phyloP scores from a whole-genome alignment of 1,139 yeast genomes.

The Candida sojae region DNA sequence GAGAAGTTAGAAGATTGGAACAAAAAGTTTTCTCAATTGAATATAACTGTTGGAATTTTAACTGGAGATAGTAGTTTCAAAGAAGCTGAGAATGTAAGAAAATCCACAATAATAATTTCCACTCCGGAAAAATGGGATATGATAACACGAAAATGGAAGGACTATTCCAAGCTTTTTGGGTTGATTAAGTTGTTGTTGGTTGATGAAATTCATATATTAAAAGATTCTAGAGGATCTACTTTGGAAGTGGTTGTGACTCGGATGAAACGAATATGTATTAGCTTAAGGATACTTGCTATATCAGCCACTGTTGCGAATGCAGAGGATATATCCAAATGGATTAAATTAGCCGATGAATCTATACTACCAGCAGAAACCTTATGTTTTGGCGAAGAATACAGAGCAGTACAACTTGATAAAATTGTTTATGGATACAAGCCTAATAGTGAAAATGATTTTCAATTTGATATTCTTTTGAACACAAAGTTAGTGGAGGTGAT shows the following conservation, averaged over 20 bases:
- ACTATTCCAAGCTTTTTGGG: slow-evolving; percentile 37
- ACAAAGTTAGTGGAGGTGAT: slow-evolving; percentile 38
- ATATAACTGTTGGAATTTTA: slow-evolving; percentile 44
- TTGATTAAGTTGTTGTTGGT: slow-evolving; percentile 42
- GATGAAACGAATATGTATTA: slow-evolving; percentile 41
- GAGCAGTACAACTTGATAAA: slow-evolving; percentile 44
- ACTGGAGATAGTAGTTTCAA: slow-evolving; percentile 49
- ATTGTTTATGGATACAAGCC: slow-evolving; percentile 45
- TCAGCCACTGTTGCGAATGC: slow-evolving; percentile 60
- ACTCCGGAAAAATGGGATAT: slow-evolving; percentile 65
- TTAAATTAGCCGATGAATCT: slow-evolving; percentile 22
- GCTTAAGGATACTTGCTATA: slow-evolving; percentile 49
- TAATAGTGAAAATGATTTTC: slow-evolving; percentile 39
- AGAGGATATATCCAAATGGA: slow-evolving; percentile 50
- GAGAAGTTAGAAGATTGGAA: slow-evolving; percentile 49
- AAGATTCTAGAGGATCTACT: slow-evolving; percentile 51
- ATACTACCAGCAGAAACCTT: slow-evolving; percentile 28
- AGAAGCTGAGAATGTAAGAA: slow-evolving; percentile 43
- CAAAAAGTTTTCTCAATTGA: slow-evolving; percentile 30
- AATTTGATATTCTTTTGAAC: slow-evolving; percentile 44
- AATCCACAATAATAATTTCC: slow-evolving; percentile 48
- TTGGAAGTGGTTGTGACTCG: slow-evolving; percentile 55
- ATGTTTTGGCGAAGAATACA: slow-evolving; percentile 45
- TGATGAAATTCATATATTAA: slow-evolving; percentile 53
- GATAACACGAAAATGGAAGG: slow-evolving; percentile 51